Evolutionary conservation across 2,329 filamentous ascomycete genomes (phyloP).

Genomic region (Hypoxylon sp.): DNA sequence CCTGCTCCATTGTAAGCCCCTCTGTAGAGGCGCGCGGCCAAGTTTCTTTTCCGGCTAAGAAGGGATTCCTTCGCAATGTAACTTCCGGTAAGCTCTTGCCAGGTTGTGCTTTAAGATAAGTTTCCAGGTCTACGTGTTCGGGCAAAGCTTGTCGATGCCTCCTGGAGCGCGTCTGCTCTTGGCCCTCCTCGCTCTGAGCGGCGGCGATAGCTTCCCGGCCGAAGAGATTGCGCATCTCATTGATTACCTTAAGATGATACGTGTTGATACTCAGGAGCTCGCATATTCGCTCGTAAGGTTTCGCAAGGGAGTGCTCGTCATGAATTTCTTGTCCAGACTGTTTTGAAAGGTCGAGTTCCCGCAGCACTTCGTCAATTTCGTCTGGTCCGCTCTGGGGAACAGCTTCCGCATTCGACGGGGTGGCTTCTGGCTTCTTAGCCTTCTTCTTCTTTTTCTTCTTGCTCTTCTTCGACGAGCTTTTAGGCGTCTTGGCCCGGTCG

Average conservation of each 20-base stretch:
- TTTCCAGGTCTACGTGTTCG: constrained; percentile 71
- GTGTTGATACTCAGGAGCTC: constrained; percentile 68
- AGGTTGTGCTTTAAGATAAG: constrained; percentile 68
- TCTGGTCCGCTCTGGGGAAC: constrained; percentile 58
- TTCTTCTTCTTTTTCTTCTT: constrained; percentile 60
- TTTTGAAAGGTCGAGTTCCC: constrained; percentile 51
- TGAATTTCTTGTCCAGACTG: constrained; percentile 35
- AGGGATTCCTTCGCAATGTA: constrained; percentile 82
- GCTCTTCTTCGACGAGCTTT: constrained; percentile 56
- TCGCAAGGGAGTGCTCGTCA: constrained; percentile 26
- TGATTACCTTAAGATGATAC: constrained; percentile 84
- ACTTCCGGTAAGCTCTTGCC: constrained; percentile 78
- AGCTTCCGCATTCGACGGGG: constrained; percentile 36
- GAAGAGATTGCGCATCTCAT: constrained; percentile 85
- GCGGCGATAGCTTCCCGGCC: constrained; percentile 71
- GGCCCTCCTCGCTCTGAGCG: constrained; percentile 65
- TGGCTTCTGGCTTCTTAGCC: constrained; percentile 51
- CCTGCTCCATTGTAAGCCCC: constrained; percentile 84
- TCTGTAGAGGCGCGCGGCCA: constrained; percentile 87
- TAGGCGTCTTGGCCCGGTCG: constrained; percentile 35
- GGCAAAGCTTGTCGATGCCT: constrained; percentile 57
- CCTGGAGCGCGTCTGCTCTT: constrained; percentile 58
- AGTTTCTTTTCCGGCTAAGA: constrained; percentile 87
- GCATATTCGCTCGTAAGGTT: constrained; percentile 56
- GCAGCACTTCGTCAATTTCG: constrained; percentile 70